Conservation (phyloP, 371 early-diverging fungal genomes). For the Gilbertella persicaria region DNA sequence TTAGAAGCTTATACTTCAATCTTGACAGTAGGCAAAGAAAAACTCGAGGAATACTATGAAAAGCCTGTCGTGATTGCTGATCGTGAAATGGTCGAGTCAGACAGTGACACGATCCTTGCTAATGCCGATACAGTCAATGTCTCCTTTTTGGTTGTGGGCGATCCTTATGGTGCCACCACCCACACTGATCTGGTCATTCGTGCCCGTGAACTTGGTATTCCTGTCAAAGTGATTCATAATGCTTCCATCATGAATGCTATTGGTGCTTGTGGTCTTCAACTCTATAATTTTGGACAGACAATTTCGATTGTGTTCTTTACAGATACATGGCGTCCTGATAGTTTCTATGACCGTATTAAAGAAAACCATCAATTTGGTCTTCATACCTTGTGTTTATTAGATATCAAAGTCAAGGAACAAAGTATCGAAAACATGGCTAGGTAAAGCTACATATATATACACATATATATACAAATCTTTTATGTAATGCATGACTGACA, state of each 20-base stretch:
- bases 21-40: constrained; percentile 82
- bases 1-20: constrained; percentile 99
- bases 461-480: background rate
- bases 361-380: constrained; percentile 83
- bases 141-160: constrained; percentile 98
- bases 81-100: constrained; percentile 96
- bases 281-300: constrained; percentile 99
- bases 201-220: constrained; percentile 86
- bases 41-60: constrained; percentile 89
- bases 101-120: constrained; percentile 86
- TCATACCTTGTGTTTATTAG: constrained; percentile 96
- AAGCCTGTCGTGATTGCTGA: constrained; percentile 86
- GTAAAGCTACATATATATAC: constrained; percentile 32
- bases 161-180: constrained; percentile 99
- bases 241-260: constrained; percentile 99
- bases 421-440: constrained; percentile 92
- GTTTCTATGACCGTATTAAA: constrained; percentile 94
- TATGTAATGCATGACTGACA: background rate
- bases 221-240: constrained; percentile 94
- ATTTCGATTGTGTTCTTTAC: constrained; percentile 99
- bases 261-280: constrained; percentile 97
- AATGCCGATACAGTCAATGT: constrained; percentile 90
- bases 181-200: constrained; percentile 98
- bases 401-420: constrained; percentile 99
- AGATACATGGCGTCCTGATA: constrained; percentile 96